Conservation (phyloP, 768 basidiomycete genomes). For the Boletus edulis region DNA sequence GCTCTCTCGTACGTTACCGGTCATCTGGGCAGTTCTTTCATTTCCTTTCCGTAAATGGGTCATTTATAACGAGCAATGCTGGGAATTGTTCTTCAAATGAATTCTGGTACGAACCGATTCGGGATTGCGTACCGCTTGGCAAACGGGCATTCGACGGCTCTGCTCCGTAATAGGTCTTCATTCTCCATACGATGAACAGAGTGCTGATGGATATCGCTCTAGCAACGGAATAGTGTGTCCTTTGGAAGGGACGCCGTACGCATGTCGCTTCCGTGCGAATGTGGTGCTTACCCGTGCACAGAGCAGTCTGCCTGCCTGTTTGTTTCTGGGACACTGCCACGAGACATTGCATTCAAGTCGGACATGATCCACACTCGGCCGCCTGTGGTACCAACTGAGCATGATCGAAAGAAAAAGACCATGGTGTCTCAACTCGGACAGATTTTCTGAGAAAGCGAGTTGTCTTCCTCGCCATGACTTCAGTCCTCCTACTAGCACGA, state of each 20-base stretch:
- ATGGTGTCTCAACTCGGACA: not conserved
- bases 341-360: slow-evolving; percentile 2
- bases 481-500: not conserved
- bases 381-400: slow-evolving; percentile 6
- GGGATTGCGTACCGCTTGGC: slow-evolving; percentile 7
- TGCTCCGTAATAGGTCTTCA: slow-evolving; percentile 11
- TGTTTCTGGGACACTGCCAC: not conserved
- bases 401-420: not conserved
- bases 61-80: slow-evolving; percentile 3
- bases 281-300: not conserved
- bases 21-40: slow-evolving; percentile 7
- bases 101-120: slow-evolving; percentile 15
- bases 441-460: slow-evolving; percentile 12
- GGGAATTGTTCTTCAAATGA: slow-evolving; percentile 14
- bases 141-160: slow-evolving; percentile 3
- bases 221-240: slow-evolving; percentile 11
- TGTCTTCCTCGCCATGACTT: slow-evolving; percentile 9
- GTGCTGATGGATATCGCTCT: not conserved
- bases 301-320: not conserved
- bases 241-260: not conserved
- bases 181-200: not conserved
- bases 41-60: slow-evolving; percentile 5
- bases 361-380: not conserved
- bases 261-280: no score
- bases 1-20: not conserved